Evolutionary conservation across 768 basidiomycete genomes (phyloP).

Genomic region (Rhodotorula paludigena): DNA sequence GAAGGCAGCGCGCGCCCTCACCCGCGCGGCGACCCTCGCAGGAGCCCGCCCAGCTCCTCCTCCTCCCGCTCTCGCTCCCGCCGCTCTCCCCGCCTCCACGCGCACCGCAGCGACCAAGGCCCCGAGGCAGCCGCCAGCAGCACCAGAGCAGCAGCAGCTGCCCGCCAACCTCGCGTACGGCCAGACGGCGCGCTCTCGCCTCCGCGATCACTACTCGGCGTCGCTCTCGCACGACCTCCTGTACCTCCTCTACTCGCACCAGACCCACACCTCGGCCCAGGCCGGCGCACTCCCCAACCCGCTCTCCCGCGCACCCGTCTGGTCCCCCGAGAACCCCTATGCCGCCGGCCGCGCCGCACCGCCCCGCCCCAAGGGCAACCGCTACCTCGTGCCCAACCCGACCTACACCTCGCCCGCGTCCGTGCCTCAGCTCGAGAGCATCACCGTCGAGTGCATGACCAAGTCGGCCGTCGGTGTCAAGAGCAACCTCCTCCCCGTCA

Average conservation of each 20-base stretch:
- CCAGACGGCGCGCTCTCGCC: constrained; percentile 18
- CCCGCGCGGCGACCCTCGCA: constrained; percentile 1
- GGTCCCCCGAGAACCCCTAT: constrained; percentile 74
- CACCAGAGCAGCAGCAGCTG: neutral
- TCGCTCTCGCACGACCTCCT: constrained; percentile 81
- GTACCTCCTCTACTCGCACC: constrained; percentile 88
- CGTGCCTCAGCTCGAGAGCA: constrained; percentile 70
- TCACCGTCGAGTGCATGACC: constrained; percentile 78
- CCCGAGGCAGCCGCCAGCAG: neutral
- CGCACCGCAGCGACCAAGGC: neutral
- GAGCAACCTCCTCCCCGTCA: constrained; percentile 68
- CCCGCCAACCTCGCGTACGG: constrained; percentile 9
- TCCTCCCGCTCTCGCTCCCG: neutral
- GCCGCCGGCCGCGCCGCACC: constrained; percentile 70
- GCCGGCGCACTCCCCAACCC: constrained; percentile 57
- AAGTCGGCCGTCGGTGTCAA: constrained; percentile 72
- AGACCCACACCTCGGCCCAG: constrained; percentile 53
- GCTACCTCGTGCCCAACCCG: constrained; percentile 54
- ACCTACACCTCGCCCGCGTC: constrained; percentile 65
- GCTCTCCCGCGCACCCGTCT: constrained; percentile 46
- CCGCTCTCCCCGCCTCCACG: neutral
- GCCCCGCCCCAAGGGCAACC: constrained; percentile 60
- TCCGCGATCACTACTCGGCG: constrained; percentile 67
- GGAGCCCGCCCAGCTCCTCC: neutral
- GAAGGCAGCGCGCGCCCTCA: constrained; percentile 16